Evolutionary conservation across 2,329 filamentous ascomycete species (phyloP).

Genomic region (Xylaria polymorpha): DNA sequence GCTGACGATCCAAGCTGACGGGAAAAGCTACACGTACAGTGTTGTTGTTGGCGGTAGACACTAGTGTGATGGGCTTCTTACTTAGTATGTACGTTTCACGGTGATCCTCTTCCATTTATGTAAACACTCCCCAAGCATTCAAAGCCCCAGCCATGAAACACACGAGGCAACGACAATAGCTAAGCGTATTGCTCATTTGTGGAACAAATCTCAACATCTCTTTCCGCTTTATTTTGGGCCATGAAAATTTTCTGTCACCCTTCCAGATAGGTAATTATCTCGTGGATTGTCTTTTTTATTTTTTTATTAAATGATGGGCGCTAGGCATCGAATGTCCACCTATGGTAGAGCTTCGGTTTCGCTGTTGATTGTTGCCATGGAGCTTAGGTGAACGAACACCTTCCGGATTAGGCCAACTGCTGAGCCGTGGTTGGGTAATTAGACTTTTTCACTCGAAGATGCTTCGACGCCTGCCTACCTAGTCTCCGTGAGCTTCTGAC

Average conservation of each 20-base stretch:
- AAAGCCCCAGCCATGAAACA: no score
- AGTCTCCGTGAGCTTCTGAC: neutral
- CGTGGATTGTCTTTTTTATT: neutral
- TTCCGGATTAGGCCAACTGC: slow-evolving; percentile 16
- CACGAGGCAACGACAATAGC: neutral
- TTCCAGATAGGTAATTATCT: neutral
- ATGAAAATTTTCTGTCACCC: neutral
- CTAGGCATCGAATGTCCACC: slow-evolving; percentile 18
- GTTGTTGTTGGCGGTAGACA: neutral
- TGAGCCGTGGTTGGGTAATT: slow-evolving; percentile 16
- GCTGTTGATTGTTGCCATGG: neutral
- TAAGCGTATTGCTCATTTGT: slow-evolving; percentile 29
- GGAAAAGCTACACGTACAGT: neutral
- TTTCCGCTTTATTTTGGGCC: neutral
- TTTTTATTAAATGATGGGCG: neutral
- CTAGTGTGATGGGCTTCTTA: neutral
- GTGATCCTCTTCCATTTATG: slow-evolving; percentile 17
- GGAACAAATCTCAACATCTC: slow-evolving; percentile 32
- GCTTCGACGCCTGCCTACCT: neutral
- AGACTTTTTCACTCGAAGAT: neutral
- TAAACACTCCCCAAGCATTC: neutral
- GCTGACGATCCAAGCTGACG: neutral
- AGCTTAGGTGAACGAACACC: neutral
- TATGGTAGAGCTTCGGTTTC: neutral
- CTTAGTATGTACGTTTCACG: neutral